Percentiles rank a stretch among this genome's conserved stretches.
phyloP scores from a whole-genome alignment of 2,329 filamentous ascomycete species.

The Setomelanomma holmii region DNA sequence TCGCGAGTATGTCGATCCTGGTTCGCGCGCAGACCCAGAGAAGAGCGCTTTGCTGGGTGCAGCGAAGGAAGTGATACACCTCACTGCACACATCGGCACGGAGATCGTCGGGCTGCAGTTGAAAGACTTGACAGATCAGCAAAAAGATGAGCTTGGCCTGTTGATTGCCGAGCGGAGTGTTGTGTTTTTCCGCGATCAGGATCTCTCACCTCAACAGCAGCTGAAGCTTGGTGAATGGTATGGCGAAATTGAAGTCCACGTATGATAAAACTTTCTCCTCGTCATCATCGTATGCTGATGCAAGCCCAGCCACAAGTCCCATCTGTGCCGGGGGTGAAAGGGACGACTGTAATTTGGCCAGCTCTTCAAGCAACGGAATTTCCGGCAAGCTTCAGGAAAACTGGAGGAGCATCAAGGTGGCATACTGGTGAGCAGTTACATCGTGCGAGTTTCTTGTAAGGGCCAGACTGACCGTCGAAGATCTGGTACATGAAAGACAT shows the following conservation, averaged over 20 bases:
- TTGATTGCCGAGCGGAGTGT: constrained; percentile 53
- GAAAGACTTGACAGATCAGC: constrained; percentile 54
- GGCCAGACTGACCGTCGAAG: background rate
- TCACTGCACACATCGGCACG: constrained; percentile 48
- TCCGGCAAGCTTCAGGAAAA: constrained; percentile 68
- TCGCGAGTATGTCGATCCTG: constrained; percentile 43
- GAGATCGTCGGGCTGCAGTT: constrained; percentile 54
- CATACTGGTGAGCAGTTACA: constrained; percentile 57
- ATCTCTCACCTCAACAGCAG: constrained; percentile 46
- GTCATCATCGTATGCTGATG: too few species aligned
- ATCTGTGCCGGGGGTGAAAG: constrained; percentile 71
- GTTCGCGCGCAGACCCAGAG: constrained; percentile 60
- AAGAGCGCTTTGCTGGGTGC: constrained; percentile 48
- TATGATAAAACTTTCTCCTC: too few species aligned
- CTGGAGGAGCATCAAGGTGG: constrained; percentile 72
- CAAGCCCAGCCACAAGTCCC: constrained; percentile 72
- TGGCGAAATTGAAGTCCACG: constrained; percentile 70
- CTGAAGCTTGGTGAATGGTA: constrained; percentile 43
- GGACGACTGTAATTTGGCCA: constrained; percentile 73
- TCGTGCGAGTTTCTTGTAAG: background rate
- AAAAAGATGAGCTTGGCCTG: constrained; percentile 59
- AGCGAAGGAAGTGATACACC: constrained; percentile 52
- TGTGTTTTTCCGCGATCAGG: constrained; percentile 60
- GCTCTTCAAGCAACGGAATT: constrained; percentile 69
- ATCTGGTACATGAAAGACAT: constrained; percentile 74